phyloP scores from a whole-genome alignment of 441 rosid genomes.

The Erodium moschatum region DNA sequence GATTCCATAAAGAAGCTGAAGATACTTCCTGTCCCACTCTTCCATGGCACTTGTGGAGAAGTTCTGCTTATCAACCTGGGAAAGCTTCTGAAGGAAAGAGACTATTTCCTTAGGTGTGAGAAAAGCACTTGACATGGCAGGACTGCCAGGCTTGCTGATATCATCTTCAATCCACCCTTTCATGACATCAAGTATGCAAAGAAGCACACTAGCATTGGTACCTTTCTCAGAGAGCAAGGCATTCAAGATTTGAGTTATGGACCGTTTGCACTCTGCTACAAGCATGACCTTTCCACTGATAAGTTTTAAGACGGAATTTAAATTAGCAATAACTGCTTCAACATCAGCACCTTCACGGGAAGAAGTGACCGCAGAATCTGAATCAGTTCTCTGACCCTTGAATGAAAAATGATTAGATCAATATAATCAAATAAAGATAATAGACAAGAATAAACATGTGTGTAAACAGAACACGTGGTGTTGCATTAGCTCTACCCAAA shows the following conservation, averaged over 20 bases:
- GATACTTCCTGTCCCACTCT: slow-evolving; percentile 91
- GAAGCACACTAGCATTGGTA: slow-evolving; percentile 81
- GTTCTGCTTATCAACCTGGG: slow-evolving; percentile 83
- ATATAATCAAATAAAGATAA: slow-evolving; percentile 13
- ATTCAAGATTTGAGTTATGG: slow-evolving; percentile 65
- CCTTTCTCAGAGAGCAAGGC: slow-evolving; percentile 79
- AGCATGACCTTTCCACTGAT: slow-evolving; percentile 80
- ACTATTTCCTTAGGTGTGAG: slow-evolving; percentile 71
- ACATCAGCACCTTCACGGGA: slow-evolving; percentile 82
- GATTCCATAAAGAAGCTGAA: slow-evolving; percentile 82
- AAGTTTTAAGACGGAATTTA: slow-evolving; percentile 76
- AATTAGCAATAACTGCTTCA: slow-evolving; percentile 68
- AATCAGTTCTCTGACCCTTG: slow-evolving; percentile 71
- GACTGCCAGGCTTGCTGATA: slow-evolving; percentile 43
- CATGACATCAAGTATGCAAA: slow-evolving; percentile 67
- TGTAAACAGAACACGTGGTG: not conserved
- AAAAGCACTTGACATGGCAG: slow-evolving; percentile 42
- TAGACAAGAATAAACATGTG: not conserved
- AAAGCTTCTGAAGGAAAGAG: slow-evolving; percentile 81
- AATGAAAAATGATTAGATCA: slow-evolving; percentile 14
- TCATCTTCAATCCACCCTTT: slow-evolving; percentile 91
- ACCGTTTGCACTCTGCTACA: slow-evolving; percentile 72
- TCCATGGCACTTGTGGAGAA: slow-evolving; percentile 55
- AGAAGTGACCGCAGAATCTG: slow-evolving; percentile 80
- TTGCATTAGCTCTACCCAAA: not conserved